Conservation (phyloP, 805 yeast species). For the Ogataea haglerorum region DNA sequence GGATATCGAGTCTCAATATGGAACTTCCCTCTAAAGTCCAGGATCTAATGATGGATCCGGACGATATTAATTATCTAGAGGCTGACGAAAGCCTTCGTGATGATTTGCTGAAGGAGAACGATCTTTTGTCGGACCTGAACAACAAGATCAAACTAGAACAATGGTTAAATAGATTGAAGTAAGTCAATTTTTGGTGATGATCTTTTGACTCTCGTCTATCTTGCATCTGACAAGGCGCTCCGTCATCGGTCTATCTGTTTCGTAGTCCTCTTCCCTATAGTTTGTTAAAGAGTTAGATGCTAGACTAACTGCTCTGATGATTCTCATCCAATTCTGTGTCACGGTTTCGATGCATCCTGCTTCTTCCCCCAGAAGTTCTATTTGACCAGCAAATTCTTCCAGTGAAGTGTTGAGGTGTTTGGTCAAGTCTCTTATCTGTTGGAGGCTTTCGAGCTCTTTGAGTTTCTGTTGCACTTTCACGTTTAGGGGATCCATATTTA, state of each 20-base stretch:
- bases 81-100: constrained; percentile 4
- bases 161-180: constrained; percentile 26
- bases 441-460: constrained; percentile 48
- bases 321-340: constrained; percentile 63
- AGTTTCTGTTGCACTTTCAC: constrained; percentile 40
- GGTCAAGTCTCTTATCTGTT: constrained; percentile 46
- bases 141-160: constrained; percentile 21
- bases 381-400: constrained; percentile 44
- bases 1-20: constrained; percentile 10
- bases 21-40: constrained; percentile 10
- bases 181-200: constrained; percentile 14
- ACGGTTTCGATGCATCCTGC: constrained; percentile 57
- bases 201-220: constrained; percentile 39
- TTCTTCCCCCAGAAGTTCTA: constrained; percentile 51
- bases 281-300: constrained; percentile 52
- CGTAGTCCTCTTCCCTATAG: constrained; percentile 42
- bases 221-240: constrained; percentile 63
- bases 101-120: constrained; percentile 13
- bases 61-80: constrained; percentile 15
- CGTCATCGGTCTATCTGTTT: constrained; percentile 50
- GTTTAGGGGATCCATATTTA: constrained; percentile 17
- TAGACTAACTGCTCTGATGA: constrained; percentile 55
- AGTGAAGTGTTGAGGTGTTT: constrained; percentile 43
- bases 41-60: constrained; percentile 12
- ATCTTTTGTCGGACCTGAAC: constrained; percentile 18